Evolutionary conservation across 352 stramenopile genomes (phyloP), one percentile per base, ranked within the genome.

Genomic region (Phytophthora crassamura): DNA sequence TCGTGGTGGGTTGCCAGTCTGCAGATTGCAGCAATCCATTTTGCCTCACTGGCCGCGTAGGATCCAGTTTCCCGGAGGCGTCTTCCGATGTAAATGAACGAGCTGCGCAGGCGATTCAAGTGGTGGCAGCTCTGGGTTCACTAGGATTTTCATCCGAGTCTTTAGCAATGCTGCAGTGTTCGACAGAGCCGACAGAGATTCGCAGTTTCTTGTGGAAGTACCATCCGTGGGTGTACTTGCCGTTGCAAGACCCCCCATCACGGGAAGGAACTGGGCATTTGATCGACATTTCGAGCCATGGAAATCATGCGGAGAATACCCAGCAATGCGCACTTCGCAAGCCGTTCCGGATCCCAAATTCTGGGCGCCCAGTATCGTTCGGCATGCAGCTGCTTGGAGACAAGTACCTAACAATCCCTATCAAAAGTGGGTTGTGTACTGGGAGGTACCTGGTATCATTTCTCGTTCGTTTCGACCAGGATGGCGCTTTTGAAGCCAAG

Each of bases 201-300:
- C 69, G 72, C 30, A 58, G 38, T 15, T 84, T 84, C 53, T n/a
- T 92, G 7, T 72, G 81, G 41, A 77, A 61, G 6, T 50, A 74
- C 3, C 22, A 59, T n/a, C 81, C 83, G 5, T 16, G 59, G 4
- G 35, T 84, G 30, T 93, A 91, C 32, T 74, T 91, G 11, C 76
- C 77, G 14, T 62, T 92, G 9, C 85, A 92, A 71, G 85, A 93
- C 51, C 41, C 63, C 0, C 59, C 65, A 48, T 48, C 57, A 7
- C 12, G 43, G n/a, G 36, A 18, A 14, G 25, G 18, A 11, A 59
- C 4, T 6, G 55, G 46, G 32, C 53, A 58, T 48, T 57, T 91
- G 0, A 63, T 87, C 7, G 85, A 93, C 30, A 63, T 80, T 22
- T 93, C 85, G 20, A 78, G 85, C 7, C 45, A 83, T 45, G 58